These are phyloP conservation scores for Solanum tarijense DNA, from an alignment of 257 asterid genomes.

Conservation along the genomic window DNA sequence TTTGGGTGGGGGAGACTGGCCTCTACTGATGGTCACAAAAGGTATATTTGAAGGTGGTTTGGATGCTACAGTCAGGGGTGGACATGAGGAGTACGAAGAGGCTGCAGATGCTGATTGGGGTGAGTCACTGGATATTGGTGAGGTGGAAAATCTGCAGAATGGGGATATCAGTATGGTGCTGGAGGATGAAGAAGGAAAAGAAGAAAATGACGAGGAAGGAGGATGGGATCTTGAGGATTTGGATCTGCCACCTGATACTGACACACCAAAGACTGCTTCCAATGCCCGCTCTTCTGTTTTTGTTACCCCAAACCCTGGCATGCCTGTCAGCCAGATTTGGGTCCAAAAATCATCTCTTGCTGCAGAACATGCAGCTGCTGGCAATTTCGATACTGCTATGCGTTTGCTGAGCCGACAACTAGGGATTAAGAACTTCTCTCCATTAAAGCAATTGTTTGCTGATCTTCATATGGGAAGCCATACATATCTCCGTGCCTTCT, in stretches of 20 bases:
- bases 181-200: constrained; percentile 41
- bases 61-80: constrained; percentile 38
- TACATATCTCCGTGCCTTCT: constrained; percentile 57
- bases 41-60: constrained; percentile 69
- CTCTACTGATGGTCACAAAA: constrained; percentile 64
- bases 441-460: constrained; percentile 46
- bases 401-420: constrained; percentile 77
- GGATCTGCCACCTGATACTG: constrained; percentile 80
- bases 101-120: constrained; percentile 47
- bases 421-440: constrained; percentile 64
- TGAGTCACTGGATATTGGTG: constrained; percentile 56
- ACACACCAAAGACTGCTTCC: constrained; percentile 51
- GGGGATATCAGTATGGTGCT: constrained; percentile 33
- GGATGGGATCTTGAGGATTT: constrained; percentile 98
- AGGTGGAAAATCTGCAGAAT: constrained; percentile 44
- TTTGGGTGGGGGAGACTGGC: constrained; percentile 79
- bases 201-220: constrained; percentile 51
- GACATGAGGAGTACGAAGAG: constrained; percentile 35
- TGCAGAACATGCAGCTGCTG: constrained; percentile 93
- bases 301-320: constrained; percentile 71
- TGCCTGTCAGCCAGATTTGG: constrained; percentile 97
- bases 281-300: constrained; percentile 54
- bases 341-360: constrained; percentile 84
- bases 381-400: constrained; percentile 90
- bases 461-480: constrained; percentile 81